phyloP scores from a whole-genome alignment of 805 yeast genomes.

The Candida sonorensis region DNA sequence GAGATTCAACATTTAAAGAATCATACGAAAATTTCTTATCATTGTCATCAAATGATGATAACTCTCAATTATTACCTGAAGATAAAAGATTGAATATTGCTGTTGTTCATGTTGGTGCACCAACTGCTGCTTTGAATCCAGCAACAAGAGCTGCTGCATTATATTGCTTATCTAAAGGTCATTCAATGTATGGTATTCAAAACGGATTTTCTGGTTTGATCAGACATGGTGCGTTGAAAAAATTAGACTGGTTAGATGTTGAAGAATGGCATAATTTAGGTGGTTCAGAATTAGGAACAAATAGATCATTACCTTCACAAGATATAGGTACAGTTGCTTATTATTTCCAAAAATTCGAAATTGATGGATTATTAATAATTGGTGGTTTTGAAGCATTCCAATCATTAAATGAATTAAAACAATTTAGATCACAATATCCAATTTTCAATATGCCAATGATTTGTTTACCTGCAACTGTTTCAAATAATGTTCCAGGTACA shows the following conservation, averaged over 20 bases:
- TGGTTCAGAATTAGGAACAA: conserved; percentile 97
- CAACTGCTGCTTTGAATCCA: conserved; percentile 93
- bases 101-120: conserved; percentile 91
- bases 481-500: conserved; percentile 98
- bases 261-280: conserved; percentile 86
- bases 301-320: conserved; percentile 74
- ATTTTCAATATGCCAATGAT: conserved; percentile 92
- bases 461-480: conserved; percentile 89
- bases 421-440: conserved; percentile 74
- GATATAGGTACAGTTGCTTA: conserved; percentile 90
- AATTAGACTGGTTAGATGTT: conserved; percentile 75
- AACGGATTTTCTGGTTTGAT: conserved; percentile 92
- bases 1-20: conserved; percentile 86
- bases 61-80: conserved; percentile 50
- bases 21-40: conserved; percentile 66
- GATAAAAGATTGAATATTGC: conserved; percentile 67
- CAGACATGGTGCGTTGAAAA: conserved; percentile 77
- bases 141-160: conserved; percentile 88
- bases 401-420: conserved; percentile 73
- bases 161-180: conserved; percentile 86
- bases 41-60: conserved; percentile 63
- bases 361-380: conserved; percentile 84
- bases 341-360: conserved; percentile 79
- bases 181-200: conserved; percentile 81
- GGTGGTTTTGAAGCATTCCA: conserved; percentile 98